phyloP scores from a whole-genome alignment of 2,329 filamentous ascomycete genomes.

The Pestalotiopsis sp. region DNA sequence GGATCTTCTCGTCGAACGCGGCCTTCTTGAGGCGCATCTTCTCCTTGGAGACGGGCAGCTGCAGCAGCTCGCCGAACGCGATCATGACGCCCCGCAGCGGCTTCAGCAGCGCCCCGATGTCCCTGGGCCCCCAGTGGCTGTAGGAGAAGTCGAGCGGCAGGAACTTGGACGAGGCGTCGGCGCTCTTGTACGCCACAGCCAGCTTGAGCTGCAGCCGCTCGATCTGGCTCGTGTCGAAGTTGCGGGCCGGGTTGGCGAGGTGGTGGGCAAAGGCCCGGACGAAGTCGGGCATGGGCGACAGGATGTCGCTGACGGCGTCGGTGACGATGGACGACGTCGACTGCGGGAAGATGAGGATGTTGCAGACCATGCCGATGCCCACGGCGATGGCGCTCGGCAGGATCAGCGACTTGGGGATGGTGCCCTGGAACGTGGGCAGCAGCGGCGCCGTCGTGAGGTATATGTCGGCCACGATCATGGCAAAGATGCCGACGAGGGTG shows the following conservation, averaged over 20 bases:
- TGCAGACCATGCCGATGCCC: constrained; percentile 2
- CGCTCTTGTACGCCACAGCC: not conserved
- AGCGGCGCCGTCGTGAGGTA: not conserved
- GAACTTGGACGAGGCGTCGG: not conserved
- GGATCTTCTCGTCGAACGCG: not conserved
- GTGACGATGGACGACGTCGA: constrained; percentile 1
- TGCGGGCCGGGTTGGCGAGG: not conserved
- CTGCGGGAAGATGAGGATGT: constrained; percentile 1
- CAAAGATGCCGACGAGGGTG: constrained; percentile 5
- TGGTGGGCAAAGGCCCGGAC: not conserved
- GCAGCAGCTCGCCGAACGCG: not conserved
- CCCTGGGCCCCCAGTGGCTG: not conserved
- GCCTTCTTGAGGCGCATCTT: not conserved
- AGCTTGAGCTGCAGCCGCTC: not conserved
- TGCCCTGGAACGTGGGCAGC: not conserved
- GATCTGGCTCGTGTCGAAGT: not conserved
- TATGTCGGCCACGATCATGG: not conserved
- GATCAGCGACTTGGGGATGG: constrained; percentile 3
- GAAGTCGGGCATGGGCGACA: not conserved
- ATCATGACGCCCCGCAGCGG: not conserved
- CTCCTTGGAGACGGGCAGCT: not conserved
- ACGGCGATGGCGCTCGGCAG: not conserved
- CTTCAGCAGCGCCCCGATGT: not conserved
- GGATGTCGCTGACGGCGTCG: not conserved
- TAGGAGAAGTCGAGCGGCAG: not conserved